Percentiles rank a stretch among this genome's conserved stretches.
These are phyloP conservation scores for Aspergillus latus DNA, from an alignment of 2,329 filamentous ascomycete genomes.

Conservation along the genomic window DNA sequence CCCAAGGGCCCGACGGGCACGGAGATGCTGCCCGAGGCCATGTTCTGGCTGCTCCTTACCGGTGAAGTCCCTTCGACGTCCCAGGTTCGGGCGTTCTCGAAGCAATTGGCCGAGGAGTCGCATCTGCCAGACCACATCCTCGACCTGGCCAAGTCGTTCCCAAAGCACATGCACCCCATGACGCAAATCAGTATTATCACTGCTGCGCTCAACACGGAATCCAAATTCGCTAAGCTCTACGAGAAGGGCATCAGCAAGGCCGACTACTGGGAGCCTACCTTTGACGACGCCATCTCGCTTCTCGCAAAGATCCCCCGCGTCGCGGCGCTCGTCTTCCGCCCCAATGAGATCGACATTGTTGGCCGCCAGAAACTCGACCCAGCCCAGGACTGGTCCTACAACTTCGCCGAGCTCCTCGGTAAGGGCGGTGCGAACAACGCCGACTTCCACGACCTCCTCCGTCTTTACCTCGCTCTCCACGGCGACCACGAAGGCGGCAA, in stretches of 20 bases:
- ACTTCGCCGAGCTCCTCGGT: slow-evolving; percentile 94
- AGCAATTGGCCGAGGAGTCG: slow-evolving; percentile 83
- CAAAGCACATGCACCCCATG: slow-evolving; percentile 92
- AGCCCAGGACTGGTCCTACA: slow-evolving; percentile 95
- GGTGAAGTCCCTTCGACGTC: slow-evolving; percentile 80
- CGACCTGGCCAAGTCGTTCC: slow-evolving; percentile 87
- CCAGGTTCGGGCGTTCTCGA: slow-evolving; percentile 80
- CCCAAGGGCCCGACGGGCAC: slow-evolving; percentile 87
- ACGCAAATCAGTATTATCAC: slow-evolving; percentile 96
- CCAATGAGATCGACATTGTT: slow-evolving; percentile 69
- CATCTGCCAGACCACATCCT: slow-evolving; percentile 78
- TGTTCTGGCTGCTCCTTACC: slow-evolving; percentile 98
- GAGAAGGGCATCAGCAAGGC: slow-evolving; percentile 88
- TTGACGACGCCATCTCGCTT: slow-evolving; percentile 90
- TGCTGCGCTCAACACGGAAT: slow-evolving; percentile 92
- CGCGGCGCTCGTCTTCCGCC: slow-evolving; percentile 96
- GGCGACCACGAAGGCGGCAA: slow-evolving; percentile 98
- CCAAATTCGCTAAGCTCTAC: slow-evolving; percentile 89
- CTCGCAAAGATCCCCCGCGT: slow-evolving; percentile 96
- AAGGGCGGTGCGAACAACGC: slow-evolving; percentile 78
- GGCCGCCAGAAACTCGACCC: slow-evolving; percentile 74
- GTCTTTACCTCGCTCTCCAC: slow-evolving; percentile 92
- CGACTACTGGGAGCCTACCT: slow-evolving; percentile 98
- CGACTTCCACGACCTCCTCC: slow-evolving; percentile 80
- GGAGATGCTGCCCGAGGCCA: slow-evolving; percentile 97